Percentiles rank a stretch among this genome's conserved stretches.
Conservation (phyloP, 257 asterid genomes). For the Solanum chmielewskii region DNA sequence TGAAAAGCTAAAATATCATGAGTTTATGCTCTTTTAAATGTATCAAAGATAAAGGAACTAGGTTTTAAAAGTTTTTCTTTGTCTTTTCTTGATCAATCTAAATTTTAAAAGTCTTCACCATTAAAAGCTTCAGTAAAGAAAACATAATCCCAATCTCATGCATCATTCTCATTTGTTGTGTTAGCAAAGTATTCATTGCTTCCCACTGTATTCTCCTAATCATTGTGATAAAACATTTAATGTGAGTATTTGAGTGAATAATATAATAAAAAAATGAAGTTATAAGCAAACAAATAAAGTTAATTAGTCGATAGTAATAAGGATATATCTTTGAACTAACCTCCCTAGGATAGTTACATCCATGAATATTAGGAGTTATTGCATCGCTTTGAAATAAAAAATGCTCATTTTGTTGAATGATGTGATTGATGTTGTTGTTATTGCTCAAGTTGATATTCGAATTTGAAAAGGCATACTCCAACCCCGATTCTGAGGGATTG, state of each 20-base stretch:
- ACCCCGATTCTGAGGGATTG: neutral
- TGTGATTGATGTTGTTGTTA: neutral
- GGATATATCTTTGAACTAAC: neutral
- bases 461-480: neutral
- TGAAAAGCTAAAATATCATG: neutral
- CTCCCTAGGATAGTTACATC: neutral
- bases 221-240: neutral
- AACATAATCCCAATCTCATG: neutral
- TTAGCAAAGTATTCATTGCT: neutral
- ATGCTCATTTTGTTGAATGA: neutral
- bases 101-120: neutral
- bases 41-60: neutral
- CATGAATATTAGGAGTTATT: neutral
- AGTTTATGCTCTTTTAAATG: neutral
- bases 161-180: neutral
- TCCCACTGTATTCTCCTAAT: neutral
- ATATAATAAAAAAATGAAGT: neutral
- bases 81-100: neutral
- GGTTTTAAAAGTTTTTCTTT: neutral
- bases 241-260: neutral
- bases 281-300: neutral
- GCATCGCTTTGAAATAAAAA: neutral
- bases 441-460: neutral
- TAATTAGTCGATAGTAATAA: neutral
- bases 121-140: neutral